Evolutionary conservation across 2,329 filamentous ascomycete species (phyloP).

Genomic region (Ophiostoma triangulosporum): DNA sequence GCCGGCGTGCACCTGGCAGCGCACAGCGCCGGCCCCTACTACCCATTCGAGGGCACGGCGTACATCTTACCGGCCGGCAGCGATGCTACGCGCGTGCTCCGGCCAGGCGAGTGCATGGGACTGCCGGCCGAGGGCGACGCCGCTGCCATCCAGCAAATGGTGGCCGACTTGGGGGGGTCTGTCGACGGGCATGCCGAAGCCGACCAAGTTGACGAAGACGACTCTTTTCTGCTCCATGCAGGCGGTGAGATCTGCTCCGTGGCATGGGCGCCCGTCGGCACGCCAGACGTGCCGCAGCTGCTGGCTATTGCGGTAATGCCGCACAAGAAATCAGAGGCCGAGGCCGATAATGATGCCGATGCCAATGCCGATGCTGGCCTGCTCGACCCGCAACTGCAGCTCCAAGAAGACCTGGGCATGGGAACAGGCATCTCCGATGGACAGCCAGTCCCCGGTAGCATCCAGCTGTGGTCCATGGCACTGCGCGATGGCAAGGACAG

Average conservation of each 20-base stretch:
- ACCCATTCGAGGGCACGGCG: not conserved
- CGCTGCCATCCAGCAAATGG: slow-evolving; percentile 1
- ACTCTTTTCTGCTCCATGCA: slow-evolving; percentile 26
- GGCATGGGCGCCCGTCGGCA: slow-evolving; percentile 34
- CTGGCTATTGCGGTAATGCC: slow-evolving; percentile 39
- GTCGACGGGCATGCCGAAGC: not conserved
- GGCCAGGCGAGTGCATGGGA: not conserved
- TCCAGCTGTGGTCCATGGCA: slow-evolving; percentile 40
- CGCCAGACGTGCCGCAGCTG: slow-evolving; percentile 26
- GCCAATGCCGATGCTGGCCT: not conserved
- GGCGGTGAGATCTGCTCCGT: slow-evolving; percentile 39
- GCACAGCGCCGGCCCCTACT: not conserved
- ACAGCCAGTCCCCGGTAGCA: slow-evolving; percentile 26
- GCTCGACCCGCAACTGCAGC: not conserved
- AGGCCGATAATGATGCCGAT: slow-evolving; percentile 5
- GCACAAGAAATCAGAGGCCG: slow-evolving; percentile 33
- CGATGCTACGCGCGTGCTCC: not conserved
- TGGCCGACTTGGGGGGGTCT: not conserved
- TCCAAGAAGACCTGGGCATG: not conserved
- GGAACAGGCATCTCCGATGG: not conserved
- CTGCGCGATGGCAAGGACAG: slow-evolving; percentile 21
- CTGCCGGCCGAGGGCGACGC: slow-evolving; percentile 7
- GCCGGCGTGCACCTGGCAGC: not conserved
- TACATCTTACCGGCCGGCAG: not conserved
- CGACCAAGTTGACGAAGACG: not conserved